Conservation (phyloP, 2,329 filamentous ascomycete species). For the Fusarium torulosum region DNA sequence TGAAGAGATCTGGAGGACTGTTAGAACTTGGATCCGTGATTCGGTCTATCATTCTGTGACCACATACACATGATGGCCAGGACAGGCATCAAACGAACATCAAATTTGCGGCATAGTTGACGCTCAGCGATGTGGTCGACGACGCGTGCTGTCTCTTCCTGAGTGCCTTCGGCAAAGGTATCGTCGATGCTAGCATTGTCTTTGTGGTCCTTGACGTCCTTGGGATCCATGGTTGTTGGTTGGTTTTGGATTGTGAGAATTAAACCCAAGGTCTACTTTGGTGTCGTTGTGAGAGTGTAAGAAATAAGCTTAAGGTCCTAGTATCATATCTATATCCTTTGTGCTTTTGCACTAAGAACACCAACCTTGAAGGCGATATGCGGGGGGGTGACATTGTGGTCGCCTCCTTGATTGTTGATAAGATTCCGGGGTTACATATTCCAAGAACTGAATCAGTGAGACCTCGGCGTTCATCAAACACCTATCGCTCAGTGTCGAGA, state of each 20-base stretch:
- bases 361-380: not conserved
- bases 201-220: slow-evolving; percentile 8
- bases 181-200: slow-evolving; percentile 12
- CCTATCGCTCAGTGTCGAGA: not conserved
- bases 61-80: slow-evolving; percentile 23
- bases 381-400: not conserved
- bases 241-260: not conserved
- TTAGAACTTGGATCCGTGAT: not conserved
- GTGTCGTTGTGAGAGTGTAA: not conserved
- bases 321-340: not conserved
- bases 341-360: not conserved
- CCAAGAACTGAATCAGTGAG: not conserved
- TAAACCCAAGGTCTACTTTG: not conserved
- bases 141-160: not conserved
- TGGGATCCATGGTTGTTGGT: not conserved
- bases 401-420: not conserved
- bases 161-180: slow-evolving; percentile 1
- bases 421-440: slow-evolving; percentile 8
- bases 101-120: slow-evolving; percentile 22
- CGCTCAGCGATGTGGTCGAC: slow-evolving; percentile 21
- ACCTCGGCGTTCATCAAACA: too few relatives aligned
- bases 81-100: slow-evolving; percentile 12
- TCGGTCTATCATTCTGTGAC: rapidly evolving
- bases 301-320: not conserved
- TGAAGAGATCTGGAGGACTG: not conserved